These are phyloP conservation scores for Miscanthus lutarioriparius DNA, from an alignment of 176 grass and related monocot species.

Conservation along the genomic window DNA sequence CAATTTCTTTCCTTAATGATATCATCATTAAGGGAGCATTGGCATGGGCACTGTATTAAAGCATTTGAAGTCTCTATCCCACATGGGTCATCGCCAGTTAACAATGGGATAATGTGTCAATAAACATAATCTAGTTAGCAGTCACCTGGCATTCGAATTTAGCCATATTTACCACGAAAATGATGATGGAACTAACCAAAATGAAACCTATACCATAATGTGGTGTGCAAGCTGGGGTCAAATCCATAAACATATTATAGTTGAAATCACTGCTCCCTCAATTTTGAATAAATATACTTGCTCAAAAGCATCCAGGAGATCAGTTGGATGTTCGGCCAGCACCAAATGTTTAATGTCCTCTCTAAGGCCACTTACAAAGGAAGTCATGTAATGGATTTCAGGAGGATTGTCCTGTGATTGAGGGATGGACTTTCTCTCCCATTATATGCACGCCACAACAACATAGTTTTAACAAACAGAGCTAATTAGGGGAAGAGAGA, in stretches of 20 bases:
- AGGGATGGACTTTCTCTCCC: too few species aligned
- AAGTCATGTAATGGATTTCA: too few species aligned
- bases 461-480: constrained; percentile 1
- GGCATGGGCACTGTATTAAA: neutral
- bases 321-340: too few species aligned
- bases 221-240: neutral
- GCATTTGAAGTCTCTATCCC: neutral
- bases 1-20: neutral
- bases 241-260: neutral
- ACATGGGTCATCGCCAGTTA: neutral
- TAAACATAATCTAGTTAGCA: constrained; percentile 3
- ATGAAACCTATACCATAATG: neutral
- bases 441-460: neutral
- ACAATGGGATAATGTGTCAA: neutral
- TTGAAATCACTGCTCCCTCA: neutral
- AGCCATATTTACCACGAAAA: neutral
- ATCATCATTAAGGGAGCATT: neutral
- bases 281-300: neutral
- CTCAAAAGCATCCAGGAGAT: too few species aligned
- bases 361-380: too few species aligned
- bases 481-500: neutral
- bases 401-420: too few species aligned
- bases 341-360: too few species aligned
- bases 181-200: neutral
- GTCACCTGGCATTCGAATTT: neutral